phyloP scores from a whole-genome alignment of 768 basidiomycete species.

The Termitomyces sp. region DNA sequence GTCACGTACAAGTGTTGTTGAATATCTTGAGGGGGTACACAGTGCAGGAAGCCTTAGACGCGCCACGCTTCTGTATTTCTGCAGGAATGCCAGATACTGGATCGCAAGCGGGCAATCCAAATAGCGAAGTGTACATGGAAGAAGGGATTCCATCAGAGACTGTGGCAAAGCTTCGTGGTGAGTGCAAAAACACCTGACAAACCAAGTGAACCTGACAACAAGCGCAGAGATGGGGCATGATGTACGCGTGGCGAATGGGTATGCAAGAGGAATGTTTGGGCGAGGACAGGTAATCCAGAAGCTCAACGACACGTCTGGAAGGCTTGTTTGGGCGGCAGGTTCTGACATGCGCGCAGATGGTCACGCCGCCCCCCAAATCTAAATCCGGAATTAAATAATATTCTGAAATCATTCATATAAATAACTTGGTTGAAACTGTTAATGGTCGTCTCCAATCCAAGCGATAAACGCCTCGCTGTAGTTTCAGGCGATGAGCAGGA shows the following conservation, averaged over 20 bases:
- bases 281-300: conserved; percentile 90
- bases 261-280: conserved; percentile 62
- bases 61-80: conserved; percentile 95
- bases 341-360: conserved; percentile 89
- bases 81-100: conserved; percentile 64
- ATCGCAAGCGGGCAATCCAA: conserved; percentile 58
- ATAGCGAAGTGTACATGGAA: conserved; percentile 87
- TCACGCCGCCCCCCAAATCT: conserved; percentile 83
- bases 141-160: conserved; percentile 67
- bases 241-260: conserved; percentile 57
- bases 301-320: conserved; percentile 57
- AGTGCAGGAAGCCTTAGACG: conserved; percentile 86
- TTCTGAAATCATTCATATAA: not conserved
- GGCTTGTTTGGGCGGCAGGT: conserved; percentile 90
- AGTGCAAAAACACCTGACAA: conserved; percentile 11
- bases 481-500: not conserved
- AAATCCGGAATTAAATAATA: conserved; percentile 6
- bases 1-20: conserved; percentile 90
- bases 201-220: conserved; percentile 1
- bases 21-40: conserved; percentile 87
- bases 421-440: not conserved
- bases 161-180: conserved; percentile 63
- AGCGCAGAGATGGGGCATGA: conserved; percentile 84
- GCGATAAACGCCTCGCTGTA: conserved; percentile 3
- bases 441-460: conserved; percentile 6